A percentile compares a stretch with the other conserved stretches of the same genome.
phyloP scores from a whole-genome alignment of 306 rosid species.

The Fragaria vesca region DNA sequence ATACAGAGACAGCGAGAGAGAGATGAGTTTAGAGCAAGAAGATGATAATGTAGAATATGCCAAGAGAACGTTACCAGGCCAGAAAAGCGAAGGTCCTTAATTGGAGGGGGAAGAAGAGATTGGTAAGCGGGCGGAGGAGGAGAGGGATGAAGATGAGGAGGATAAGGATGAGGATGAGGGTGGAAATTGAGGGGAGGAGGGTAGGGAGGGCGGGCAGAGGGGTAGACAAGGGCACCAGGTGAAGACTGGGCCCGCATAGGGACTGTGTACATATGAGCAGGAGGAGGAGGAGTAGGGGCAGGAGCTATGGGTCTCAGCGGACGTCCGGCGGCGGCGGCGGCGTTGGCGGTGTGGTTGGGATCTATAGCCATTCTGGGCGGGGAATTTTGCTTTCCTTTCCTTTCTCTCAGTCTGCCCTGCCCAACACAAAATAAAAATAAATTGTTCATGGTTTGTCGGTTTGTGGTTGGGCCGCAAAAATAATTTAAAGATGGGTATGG shows the following conservation, averaged over 20 bases:
- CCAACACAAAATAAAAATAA: not conserved
- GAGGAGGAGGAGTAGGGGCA: not conserved
- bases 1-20: conserved; percentile 11
- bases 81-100: conserved; percentile 45
- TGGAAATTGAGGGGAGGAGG: conserved; percentile 37
- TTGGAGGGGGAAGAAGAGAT: conserved; percentile 33
- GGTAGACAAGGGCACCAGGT: not conserved
- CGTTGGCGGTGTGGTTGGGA: conserved; percentile 19
- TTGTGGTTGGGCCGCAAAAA: no score
- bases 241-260: conserved; percentile 16
- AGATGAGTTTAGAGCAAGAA: not conserved
- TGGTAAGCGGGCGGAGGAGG: not conserved
- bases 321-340: conserved; percentile 13
- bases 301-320: conserved; percentile 13
- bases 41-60: not conserved
- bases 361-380: conserved; percentile 41
- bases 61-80: not conserved
- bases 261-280: conserved; percentile 2
- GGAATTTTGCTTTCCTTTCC: conserved; percentile 5
- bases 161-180: conserved; percentile 19
- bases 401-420: not conserved
- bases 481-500: no score
- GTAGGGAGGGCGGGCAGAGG: not conserved
- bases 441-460: no score
- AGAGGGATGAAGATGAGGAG: conserved; percentile 25